Base-by-base conservation (phyloP, 164 flowering plant genomes). In the Aristolochia californica region DNA sequence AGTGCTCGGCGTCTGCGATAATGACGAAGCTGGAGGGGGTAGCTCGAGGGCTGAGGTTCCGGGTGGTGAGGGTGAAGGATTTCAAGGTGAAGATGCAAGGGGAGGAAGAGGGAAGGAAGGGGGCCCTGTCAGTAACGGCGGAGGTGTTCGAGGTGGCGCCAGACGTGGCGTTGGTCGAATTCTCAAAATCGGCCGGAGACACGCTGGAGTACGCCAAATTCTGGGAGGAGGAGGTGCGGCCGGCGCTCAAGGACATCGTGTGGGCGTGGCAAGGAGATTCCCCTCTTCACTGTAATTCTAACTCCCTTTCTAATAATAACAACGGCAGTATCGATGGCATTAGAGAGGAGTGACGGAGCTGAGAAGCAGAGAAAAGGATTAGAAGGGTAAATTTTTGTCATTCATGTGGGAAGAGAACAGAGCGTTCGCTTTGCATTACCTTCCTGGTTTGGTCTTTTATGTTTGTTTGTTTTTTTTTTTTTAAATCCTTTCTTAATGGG, bases 131-230 rank as follows among this genome's bases (percentile, higher is more conserved):
- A 21, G 74, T 85, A 59, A 80, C 80, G 24, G 96, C 94, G 23
- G 94, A 88, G 81, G 83, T 85, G 48, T 83, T 79, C 62, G 83
- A 82, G 73, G 83, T 76, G 60, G 90, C 85, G 59, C 87, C 93
- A 57, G 79, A 79, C 68, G 75, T 88, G 1, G 76, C 87, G 16
- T 64, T 85, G 4, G 93, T 88, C 0, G 85, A 83, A 59, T 70
- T 85, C 59, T 74, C 76, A 22, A 85, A 88, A 70, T 74, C 78
- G 0, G 55, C 80, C 44, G 93, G 93, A 2, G 93, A 88, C 40
- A 82, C 88, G 22, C 61, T 85, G 21, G 96, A 88, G 65, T 85
- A 83, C 55, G 68, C 53, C 5, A 78, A 74, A 61, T 85, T 85
- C 51, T 83, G 83, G 44, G 74, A 81, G 52, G 85, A 85, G 43